phyloP scores from a whole-genome alignment of 345 rosid genomes.

The Bruguiera sexangula region DNA sequence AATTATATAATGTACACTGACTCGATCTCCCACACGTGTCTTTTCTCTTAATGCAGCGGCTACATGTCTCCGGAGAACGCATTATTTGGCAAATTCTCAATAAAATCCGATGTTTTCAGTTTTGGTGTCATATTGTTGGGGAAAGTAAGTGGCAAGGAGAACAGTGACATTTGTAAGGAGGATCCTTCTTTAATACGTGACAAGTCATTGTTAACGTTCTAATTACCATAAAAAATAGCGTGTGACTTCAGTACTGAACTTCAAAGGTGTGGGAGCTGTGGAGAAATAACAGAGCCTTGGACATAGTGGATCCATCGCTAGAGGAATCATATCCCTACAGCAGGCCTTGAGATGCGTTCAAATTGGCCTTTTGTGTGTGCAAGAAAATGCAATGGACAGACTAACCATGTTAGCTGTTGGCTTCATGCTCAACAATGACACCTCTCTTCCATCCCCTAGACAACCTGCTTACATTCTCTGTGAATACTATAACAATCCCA shows the following conservation, averaged over 20 bases:
- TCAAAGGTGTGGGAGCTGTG: conserved; percentile 52
- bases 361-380: conserved; percentile 40
- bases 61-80: conserved; percentile 85
- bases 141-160: conserved; percentile 50
- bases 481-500: neutral
- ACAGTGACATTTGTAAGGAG: conserved; percentile 25
- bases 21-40: neutral
- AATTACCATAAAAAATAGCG: no score
- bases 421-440: conserved; percentile 1
- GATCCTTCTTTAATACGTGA: conserved; percentile 38
- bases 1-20: no score
- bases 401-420: conserved; percentile 34
- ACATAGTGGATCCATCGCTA: conserved; percentile 32
- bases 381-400: conserved; percentile 21
- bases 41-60: conserved; percentile 35
- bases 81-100: conserved; percentile 54
- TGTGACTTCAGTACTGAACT: neutral
- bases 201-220: no score
- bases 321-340: conserved; percentile 12
- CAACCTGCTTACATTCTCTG: conserved; percentile 2
- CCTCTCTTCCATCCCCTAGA: neutral
- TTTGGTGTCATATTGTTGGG: conserved; percentile 62
- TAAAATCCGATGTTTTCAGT: conserved; percentile 68
- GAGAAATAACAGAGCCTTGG: conserved; percentile 26
- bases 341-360: conserved; percentile 48